These are phyloP conservation scores for Termitomyces titanicus DNA, from an alignment of 768 basidiomycete species.

Conservation along the genomic window DNA sequence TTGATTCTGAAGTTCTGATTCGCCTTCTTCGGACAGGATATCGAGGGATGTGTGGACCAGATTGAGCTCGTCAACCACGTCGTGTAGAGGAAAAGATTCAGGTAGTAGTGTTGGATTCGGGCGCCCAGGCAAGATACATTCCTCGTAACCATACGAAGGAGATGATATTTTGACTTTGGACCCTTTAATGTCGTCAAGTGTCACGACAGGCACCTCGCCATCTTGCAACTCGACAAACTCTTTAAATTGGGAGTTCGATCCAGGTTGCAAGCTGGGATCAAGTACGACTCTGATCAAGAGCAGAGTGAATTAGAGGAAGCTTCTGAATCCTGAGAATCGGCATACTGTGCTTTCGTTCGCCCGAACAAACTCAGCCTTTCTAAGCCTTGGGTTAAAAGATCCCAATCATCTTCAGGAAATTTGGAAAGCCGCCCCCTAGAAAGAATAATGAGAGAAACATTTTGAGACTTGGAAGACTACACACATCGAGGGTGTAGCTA, in stretches of 20 bases:
- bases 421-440: background rate
- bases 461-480: background rate
- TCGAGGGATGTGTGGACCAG: background rate
- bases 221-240: background rate
- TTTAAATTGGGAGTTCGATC: background rate
- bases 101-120: background rate
- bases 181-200: slow-evolving; percentile 4
- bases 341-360: slow-evolving; percentile 8
- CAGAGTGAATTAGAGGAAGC: background rate
- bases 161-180: background rate
- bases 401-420: background rate
- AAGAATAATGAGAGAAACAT: background rate
- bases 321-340: background rate
- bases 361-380: slow-evolving; percentile 3
- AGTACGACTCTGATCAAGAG: slow-evolving; percentile 1
- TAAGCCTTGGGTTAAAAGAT: background rate
- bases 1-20: background rate
- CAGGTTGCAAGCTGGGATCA: background rate
- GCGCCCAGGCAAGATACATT: background rate
- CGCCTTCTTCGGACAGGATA: background rate
- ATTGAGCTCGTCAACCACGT: background rate
- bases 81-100: background rate
- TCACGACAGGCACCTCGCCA: slow-evolving; percentile 1
- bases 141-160: background rate
- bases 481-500: background rate